Conservation (phyloP, 176 grass and related monocot genomes). For the Oropetium thomaeum region DNA sequence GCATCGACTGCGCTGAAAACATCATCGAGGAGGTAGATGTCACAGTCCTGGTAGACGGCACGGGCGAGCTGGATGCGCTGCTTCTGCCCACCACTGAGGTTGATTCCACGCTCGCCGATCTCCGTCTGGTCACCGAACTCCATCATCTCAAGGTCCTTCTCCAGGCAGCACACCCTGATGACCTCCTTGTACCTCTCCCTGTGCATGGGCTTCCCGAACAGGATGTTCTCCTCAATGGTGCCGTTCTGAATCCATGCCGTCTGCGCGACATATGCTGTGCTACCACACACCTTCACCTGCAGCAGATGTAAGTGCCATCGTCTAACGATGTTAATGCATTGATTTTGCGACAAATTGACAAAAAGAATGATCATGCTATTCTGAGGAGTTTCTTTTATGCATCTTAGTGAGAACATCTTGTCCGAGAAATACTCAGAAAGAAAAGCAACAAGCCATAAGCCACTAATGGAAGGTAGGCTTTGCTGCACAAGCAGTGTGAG, state of each 20-base stretch:
- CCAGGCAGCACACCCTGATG: conserved; percentile 82
- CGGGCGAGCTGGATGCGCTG: conserved; percentile 94
- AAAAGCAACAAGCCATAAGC: too few species aligned
- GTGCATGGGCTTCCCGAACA: conserved; percentile 87
- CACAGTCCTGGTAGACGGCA: conserved; percentile 86
- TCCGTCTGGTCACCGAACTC: conserved; percentile 99
- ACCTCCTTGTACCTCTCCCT: conserved; percentile 66
- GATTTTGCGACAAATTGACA: not conserved
- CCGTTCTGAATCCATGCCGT: conserved; percentile 97
- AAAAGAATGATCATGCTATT: not conserved
- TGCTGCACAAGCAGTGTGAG: too few species aligned
- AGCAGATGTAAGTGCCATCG: not conserved
- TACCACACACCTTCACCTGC: conserved; percentile 89
- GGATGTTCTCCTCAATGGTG: conserved; percentile 92
- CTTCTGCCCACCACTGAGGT: conserved; percentile 96
- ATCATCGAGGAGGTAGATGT: conserved; percentile 93
- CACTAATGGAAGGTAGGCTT: too few species aligned
- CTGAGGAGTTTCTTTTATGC: not conserved
- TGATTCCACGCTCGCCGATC: conserved; percentile 97
- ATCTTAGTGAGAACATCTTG: not conserved
- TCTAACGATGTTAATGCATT: not conserved
- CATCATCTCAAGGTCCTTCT: conserved; percentile 99
- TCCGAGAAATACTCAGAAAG: not conserved
- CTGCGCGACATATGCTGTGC: conserved; percentile 84
- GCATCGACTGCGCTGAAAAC: conserved; percentile 96